phyloP scores from a whole-genome alignment of 2,329 filamentous ascomycete genomes.

The Colletotrichum karsti region DNA sequence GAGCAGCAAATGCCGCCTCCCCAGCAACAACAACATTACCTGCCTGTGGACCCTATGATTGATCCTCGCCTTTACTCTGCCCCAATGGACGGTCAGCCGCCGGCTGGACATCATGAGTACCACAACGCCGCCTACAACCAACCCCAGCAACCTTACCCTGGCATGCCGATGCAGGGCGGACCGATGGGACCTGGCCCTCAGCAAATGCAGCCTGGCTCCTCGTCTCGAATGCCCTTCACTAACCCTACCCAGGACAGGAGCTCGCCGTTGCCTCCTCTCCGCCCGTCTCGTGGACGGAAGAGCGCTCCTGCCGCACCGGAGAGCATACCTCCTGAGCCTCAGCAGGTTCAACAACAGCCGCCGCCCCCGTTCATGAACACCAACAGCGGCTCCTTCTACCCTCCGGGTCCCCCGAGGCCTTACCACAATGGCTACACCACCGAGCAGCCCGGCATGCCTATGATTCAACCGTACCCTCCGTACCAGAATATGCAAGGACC shows the following conservation, averaged over 20 bases:
- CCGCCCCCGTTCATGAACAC: constrained; percentile 20
- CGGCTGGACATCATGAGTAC: constrained; percentile 16
- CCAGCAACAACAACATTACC: constrained; percentile 19
- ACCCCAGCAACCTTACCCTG: constrained; percentile 17
- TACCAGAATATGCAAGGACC: constrained; percentile 9
- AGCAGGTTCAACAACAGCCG: constrained; percentile 18
- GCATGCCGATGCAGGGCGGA: constrained; percentile 16
- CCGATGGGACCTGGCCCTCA: constrained; percentile 13
- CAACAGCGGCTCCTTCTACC: constrained; percentile 27
- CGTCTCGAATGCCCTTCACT: constrained; percentile 29
- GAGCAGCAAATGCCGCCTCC: constrained; percentile 22
- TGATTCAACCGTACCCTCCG: constrained; percentile 18
- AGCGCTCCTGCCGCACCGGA: constrained; percentile 14
- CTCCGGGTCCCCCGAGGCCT: constrained; percentile 22
- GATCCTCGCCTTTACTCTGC: constrained; percentile 27
- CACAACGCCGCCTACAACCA: constrained; percentile 19
- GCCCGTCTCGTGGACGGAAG: constrained; percentile 25
- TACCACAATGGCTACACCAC: constrained; percentile 26
- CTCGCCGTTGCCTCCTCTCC: constrained; percentile 28
- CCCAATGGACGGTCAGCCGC: constrained; percentile 21
- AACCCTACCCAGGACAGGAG: constrained; percentile 27
- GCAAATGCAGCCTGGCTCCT: constrained; percentile 14
- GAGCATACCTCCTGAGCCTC: constrained; percentile 5
- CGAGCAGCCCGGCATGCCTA: constrained; percentile 21
- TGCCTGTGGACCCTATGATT: constrained; percentile 19